Conservation (phyloP, 306 rosid genomes). For the Ormosia semicastrata region DNA sequence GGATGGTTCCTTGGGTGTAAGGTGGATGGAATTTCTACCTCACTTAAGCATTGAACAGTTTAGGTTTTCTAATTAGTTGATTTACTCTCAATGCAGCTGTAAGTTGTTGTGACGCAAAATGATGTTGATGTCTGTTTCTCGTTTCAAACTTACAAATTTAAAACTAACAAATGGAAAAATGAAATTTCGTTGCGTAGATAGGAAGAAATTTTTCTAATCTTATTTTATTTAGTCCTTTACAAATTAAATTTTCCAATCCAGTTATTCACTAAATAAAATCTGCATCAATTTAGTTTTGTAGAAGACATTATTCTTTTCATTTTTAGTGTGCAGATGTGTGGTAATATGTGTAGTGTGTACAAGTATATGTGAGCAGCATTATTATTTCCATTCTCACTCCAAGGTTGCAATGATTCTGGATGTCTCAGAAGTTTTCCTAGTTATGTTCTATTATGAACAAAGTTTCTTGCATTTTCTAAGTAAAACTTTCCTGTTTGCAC, state of each 20-base stretch:
- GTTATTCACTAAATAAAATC: too few relatives aligned
- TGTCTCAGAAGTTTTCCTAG: background rate
- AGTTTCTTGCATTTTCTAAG: conserved; percentile 24
- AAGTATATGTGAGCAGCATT: too few relatives aligned
- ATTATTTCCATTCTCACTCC: background rate
- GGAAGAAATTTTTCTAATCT: background rate
- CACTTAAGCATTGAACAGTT: conserved; percentile 17
- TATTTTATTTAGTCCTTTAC: too few relatives aligned
- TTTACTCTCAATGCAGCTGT: background rate
- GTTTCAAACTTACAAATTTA: background rate
- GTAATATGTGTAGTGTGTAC: too few relatives aligned
- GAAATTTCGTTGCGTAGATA: background rate
- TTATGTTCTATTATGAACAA: background rate
- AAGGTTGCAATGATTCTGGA: conserved; percentile 12
- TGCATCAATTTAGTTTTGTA: too few relatives aligned
- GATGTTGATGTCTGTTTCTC: background rate
- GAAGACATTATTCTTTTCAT: too few relatives aligned
- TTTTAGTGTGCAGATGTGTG: too few relatives aligned
- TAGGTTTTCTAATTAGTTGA: conserved; percentile 33
- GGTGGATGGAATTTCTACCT: background rate
- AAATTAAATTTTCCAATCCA: too few relatives aligned
- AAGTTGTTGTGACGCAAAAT: conserved; percentile 13
- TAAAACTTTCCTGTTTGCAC: background rate
- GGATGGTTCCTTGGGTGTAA: conserved; percentile 11
- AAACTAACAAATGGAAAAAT: background rate